A percentile compares a stretch with the other conserved stretches of the same genome.
phyloP scores from a whole-genome alignment of 2,329 filamentous ascomycete species.

The Colletotrichum sp. region DNA sequence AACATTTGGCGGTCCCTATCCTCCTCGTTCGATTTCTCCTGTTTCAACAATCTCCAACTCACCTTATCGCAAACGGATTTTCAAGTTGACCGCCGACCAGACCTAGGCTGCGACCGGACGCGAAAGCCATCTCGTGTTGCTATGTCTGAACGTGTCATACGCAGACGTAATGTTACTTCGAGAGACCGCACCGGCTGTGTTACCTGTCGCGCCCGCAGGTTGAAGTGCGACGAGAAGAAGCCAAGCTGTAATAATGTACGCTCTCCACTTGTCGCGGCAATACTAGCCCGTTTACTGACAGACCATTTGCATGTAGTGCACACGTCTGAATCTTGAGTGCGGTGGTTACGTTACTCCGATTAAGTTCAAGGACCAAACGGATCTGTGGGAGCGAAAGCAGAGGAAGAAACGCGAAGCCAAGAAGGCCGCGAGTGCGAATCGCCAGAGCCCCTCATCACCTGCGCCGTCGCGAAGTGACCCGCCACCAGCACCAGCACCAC shows the following conservation, averaged over 20 bases:
- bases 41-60: background rate
- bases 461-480: background rate
- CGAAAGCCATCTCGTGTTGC: background rate
- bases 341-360: background rate
- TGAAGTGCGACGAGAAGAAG: conserved; percentile 49
- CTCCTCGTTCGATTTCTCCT: background rate
- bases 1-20: background rate
- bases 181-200: conserved; percentile 2
- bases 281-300: background rate
- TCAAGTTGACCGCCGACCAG: background rate
- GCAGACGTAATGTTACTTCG: background rate
- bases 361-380: conserved; percentile 7
- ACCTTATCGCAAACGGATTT: background rate
- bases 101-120: background rate
- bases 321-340: background rate
- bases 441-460: background rate
- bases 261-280: background rate
- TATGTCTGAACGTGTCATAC: background rate
- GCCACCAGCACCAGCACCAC: background rate
- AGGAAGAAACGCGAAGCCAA: background rate
- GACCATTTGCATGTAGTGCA: background rate
- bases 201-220: conserved; percentile 43
- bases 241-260: conserved; percentile 33
- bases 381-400: background rate
- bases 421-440: background rate